phyloP scores from a whole-genome alignment of 495 filamentous ascomycete species.

The Rostrohypoxylon terebratum region DNA sequence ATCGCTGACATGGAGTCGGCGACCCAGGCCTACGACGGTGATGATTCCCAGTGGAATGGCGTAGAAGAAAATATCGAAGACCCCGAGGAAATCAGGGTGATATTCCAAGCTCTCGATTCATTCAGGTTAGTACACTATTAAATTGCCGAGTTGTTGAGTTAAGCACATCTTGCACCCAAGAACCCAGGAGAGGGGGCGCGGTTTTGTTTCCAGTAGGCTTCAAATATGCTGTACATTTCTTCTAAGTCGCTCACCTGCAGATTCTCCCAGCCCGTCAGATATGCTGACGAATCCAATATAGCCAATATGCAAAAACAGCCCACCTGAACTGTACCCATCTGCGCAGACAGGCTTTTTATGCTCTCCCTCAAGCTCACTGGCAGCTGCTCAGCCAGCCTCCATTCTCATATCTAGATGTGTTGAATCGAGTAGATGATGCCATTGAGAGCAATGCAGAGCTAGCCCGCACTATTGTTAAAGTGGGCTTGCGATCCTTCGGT shows the following conservation, averaged over 20 bases:
- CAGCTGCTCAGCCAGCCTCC: constrained; percentile 80
- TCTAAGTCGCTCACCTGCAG: constrained; percentile 22
- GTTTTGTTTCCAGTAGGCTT: constrained; percentile 40
- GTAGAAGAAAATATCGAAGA: constrained; percentile 74
- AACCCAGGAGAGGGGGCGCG: constrained; percentile 29
- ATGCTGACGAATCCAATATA: constrained; percentile 50
- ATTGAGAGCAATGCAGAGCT: constrained; percentile 91
- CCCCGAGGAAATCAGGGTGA: constrained; percentile 77
- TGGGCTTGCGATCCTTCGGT: constrained; percentile 74
- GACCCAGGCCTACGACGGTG: constrained; percentile 28
- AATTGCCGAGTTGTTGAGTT: constrained; percentile 32
- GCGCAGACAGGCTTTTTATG: constrained; percentile 89
- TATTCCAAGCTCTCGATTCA: constrained; percentile 83
- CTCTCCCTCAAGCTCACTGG: constrained; percentile 85
- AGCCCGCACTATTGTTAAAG: constrained; percentile 76
- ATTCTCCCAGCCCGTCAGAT: constrained; percentile 7
- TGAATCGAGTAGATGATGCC: constrained; percentile 83
- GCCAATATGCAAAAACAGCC: constrained; percentile 84
- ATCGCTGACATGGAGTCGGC: constrained; percentile 27
- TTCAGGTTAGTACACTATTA: constrained; percentile 75
- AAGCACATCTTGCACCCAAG: constrained; percentile 13
- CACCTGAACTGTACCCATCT: constrained; percentile 91
- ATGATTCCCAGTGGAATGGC: constrained; percentile 64
- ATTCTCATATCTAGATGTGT: constrained; percentile 81
- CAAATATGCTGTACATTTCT: constrained; percentile 26